Conservation (phyloP, 306 rosid species). For the Quercus mongolica region DNA sequence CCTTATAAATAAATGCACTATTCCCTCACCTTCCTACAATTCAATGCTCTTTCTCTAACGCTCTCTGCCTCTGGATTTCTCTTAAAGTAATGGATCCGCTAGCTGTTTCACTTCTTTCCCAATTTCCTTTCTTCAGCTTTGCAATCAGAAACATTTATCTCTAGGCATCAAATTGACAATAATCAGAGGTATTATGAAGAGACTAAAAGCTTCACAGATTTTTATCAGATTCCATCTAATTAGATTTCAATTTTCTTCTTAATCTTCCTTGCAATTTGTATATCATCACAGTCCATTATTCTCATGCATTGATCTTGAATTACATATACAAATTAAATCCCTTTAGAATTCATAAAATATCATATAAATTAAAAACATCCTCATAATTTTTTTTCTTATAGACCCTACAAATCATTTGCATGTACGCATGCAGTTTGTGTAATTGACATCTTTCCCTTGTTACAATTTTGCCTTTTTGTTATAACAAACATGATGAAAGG, state of each 20-base stretch:
- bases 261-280: not conserved
- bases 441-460: not conserved
- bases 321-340: not conserved
- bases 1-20: conserved; percentile 21
- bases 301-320: too few relatives aligned
- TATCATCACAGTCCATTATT: not conserved
- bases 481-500: conserved; percentile 4
- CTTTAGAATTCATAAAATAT: not conserved
- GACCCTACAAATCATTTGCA: not conserved
- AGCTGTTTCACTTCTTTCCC: not conserved
- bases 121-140: not conserved
- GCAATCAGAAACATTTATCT: not conserved
- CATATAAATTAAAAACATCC: not conserved
- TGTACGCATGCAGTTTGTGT: not conserved
- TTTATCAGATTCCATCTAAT: not conserved
- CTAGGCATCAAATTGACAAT: not conserved
- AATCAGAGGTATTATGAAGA: not conserved
- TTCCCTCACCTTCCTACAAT: not conserved
- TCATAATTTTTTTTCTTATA: not conserved
- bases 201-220: not conserved
- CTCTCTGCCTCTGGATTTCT: not conserved
- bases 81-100: conserved; percentile 11
- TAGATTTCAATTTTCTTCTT: not conserved
- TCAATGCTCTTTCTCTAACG: not conserved
- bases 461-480: not conserved